Evolutionary conservation across 768 basidiomycete species (phyloP), one percentile per base, ranked within the genome.

Genomic region (Pisolithus orientalis): DNA sequence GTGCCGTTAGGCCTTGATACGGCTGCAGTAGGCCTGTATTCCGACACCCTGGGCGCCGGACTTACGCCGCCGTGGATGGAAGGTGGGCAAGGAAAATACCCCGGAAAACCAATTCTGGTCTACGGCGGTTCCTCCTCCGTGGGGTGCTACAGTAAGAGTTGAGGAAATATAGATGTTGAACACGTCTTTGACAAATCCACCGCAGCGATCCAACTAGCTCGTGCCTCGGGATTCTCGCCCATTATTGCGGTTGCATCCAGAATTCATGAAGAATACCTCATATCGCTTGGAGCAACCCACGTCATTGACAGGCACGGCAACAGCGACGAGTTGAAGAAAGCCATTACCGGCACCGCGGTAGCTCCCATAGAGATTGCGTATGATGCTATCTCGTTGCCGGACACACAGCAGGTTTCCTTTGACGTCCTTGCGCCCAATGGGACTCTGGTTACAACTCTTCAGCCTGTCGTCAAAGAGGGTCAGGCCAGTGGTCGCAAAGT

Each of bases 101-200:
- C 64, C 1, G 73, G 64, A 0, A 67, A 67, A 8, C 71, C 78
- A 1, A 70, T 79, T 16, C 55, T 81, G 45, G 68, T 80, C 51
- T 57, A 77, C 29, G 79, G 78, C n/a, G 79, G 79, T 5, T 62
- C 75, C 5, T 70, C 70, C 10, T 75, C 74, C 17, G 76, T 79
- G 0, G 79, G 78, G n/a, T 72, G 72, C 64, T 74, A 65, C 44
- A 68, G 78, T 75, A 29, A 44, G 54, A 53, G 68, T 59, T n/a
- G 44, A 50, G 27, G 24, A 2, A n/a, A 5, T 16, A 3, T 9
- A 5, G 17, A 21, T 16, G 9, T 6, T 1, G 21, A 38, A 55
- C 37, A 11, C 39, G 21, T 7, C 52, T 63, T 21, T 21, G 21
- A 21, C 27, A 56, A 45, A 11, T 6, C 13, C 38, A 13, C 9